Conservation (phyloP, 169 alveolate genomes). For the Eimeria zaria region DNA sequence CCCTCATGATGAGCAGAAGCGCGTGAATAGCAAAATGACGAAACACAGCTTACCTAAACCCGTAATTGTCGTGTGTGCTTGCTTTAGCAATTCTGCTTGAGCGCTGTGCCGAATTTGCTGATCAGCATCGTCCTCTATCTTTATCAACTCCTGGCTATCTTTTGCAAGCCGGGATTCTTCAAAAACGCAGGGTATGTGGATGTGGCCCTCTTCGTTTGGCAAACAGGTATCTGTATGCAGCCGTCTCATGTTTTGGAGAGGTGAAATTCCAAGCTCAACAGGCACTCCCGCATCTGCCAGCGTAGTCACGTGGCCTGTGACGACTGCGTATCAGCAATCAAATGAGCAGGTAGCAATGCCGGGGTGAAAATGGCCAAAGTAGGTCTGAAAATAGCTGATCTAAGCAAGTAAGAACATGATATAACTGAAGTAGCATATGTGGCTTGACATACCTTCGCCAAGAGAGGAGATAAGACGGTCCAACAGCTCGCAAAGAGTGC, state of each 20-base stretch:
- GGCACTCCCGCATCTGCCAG: constrained; percentile 71
- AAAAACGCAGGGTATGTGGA: constrained; percentile 34
- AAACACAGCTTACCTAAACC: constrained; percentile 34
- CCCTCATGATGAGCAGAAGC: not conserved
- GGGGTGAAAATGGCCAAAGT: not conserved
- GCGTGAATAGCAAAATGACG: not conserved
- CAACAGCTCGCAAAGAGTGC: constrained; percentile 62
- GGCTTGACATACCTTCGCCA: constrained; percentile 17
- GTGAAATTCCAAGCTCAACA: constrained; percentile 62
- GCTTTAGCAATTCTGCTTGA: constrained; percentile 34
- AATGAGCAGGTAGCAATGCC: not conserved
- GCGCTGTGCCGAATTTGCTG: constrained; percentile 60
- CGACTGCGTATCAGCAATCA: constrained; percentile 4
- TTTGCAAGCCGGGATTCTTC: constrained; percentile 38
- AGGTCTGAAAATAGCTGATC: no score
- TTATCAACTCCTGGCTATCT: constrained; percentile 3
- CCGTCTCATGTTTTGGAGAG: constrained; percentile 53
- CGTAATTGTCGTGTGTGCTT: constrained; percentile 68
- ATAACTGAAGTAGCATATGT: not conserved
- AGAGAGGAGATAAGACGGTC: constrained; percentile 67
- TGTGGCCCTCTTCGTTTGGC: constrained; percentile 27
- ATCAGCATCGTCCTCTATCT: constrained; percentile 42
- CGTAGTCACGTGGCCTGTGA: constrained; percentile 34
- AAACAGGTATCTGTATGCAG: constrained; percentile 41
- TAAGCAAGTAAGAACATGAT: not conserved